Percentiles rank a stretch among this genome's conserved stretches.
These are phyloP conservation scores for Diutina siamensis DNA, from an alignment of 1,139 yeast species.

Conservation along the genomic window DNA sequence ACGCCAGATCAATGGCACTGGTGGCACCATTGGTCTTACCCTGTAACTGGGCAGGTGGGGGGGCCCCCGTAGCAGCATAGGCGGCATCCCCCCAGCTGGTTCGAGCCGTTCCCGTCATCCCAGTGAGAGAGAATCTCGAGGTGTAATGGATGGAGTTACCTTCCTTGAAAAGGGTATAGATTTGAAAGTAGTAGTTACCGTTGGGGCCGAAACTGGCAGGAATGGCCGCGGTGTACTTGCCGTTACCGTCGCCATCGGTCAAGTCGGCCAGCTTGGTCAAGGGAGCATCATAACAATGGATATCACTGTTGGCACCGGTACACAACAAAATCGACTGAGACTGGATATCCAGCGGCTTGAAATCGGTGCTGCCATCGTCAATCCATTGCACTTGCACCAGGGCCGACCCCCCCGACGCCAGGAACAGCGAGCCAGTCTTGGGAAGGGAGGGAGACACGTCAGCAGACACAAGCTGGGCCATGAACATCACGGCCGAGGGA, in stretches of 20 bases:
- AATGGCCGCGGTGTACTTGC: neutral
- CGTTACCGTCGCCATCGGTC: neutral
- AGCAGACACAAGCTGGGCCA: neutral
- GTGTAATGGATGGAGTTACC: conserved; percentile 64
- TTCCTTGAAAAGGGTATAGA: conserved; percentile 27
- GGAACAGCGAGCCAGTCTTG: neutral
- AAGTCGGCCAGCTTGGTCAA: neutral
- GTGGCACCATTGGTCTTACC: conserved; percentile 14
- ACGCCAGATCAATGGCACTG: conserved; percentile 18
- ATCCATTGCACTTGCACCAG: neutral
- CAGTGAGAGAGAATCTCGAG: conserved; percentile 49
- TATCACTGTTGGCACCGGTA: neutral
- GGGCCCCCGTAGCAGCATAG: neutral
- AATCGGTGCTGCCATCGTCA: neutral
- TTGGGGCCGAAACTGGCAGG: neutral
- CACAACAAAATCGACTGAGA: conserved; percentile 2
- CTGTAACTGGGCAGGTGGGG: neutral
- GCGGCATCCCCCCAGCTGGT: neutral
- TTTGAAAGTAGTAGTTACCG: conserved; percentile 64
- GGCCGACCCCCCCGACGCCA: conserved; percentile 2
- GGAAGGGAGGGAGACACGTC: conserved; percentile 3
- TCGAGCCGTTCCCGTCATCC: conserved; percentile 54
- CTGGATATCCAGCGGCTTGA: neutral
- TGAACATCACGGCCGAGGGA: neutral
- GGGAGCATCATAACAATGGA: neutral